Evolutionary conservation across 768 basidiomycete genomes (phyloP), one percentile per base, ranked within the genome.

Genomic region (Boletus eberwhitei): DNA sequence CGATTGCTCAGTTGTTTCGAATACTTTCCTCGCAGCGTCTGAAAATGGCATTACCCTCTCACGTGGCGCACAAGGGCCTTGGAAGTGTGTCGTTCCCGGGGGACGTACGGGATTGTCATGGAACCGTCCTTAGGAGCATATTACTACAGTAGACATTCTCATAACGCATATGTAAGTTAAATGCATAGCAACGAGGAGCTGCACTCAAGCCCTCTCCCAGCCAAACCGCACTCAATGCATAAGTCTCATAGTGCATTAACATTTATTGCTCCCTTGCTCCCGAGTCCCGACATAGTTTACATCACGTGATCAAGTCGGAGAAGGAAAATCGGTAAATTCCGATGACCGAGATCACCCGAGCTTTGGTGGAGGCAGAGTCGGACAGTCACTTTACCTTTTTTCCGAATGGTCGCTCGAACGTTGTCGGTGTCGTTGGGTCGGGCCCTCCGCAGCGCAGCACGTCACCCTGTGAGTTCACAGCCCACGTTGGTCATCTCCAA

Each of bases 21-120:
- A 61, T 19, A 58, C 60, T 0, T 84, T 84, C 43, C 47, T 79
- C n/a, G 78, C 74, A 2, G 73, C 73, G 12, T 84, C 80, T 49
- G 83, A 84, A 64, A 81, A 82, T 52, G 83, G 83, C 9, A 78
- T 83, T 55, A 61, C 67, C 3, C 59, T 80, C 17, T 60, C 77
- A 17, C 65, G 65, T 22, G 64, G 66, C 8, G 49, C 55, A 22
- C 66, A 75, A 47, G 41, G 60, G 29, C 46, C 67, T 8, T 80
- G 80, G 80, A 75, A 63, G 49, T 80, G 79, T 58, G 68, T 65
- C 11, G 65, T 74, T 36, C 70, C 75, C 1, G 79, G 80, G 7
- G 64, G 57, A 21, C 64, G 56, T 19, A 32, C 46, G 4, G 46
- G 55, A 41, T 34, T 72, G 37, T 56, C 49, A 16, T 68, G 64